A percentile compares a stretch with the other conserved stretches of the same genome.
Conservation (phyloP, 2,329 filamentous ascomycete species). For the Hymenoscyphus albidus region DNA sequence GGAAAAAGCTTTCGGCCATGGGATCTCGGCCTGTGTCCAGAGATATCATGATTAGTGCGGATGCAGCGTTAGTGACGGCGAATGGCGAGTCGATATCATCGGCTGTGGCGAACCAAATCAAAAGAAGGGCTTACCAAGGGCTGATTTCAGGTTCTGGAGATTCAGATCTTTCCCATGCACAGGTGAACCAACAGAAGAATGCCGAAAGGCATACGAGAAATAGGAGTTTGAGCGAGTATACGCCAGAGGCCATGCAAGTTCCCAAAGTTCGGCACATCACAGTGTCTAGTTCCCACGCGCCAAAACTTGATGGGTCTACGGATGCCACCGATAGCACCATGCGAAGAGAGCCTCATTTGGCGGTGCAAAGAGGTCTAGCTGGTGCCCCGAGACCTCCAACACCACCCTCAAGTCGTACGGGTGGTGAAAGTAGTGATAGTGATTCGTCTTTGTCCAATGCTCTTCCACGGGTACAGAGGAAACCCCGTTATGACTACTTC, state of each 20-base stretch:
- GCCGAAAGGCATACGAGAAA: conserved; percentile 58
- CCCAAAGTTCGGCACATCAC: conserved; percentile 67
- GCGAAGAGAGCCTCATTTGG: conserved; percentile 78
- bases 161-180: conserved; percentile 18
- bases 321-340: conserved; percentile 51
- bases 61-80: conserved; percentile 48
- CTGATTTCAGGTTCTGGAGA: conserved; percentile 34
- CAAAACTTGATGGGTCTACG: conserved; percentile 39
- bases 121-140: conserved; percentile 54
- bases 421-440: conserved; percentile 44
- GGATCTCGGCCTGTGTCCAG: conserved; percentile 44
- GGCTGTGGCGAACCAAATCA: conserved; percentile 49
- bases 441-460: conserved; percentile 45
- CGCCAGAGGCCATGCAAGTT: conserved; percentile 65
- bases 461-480: conserved; percentile 36
- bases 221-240: conserved; percentile 85
- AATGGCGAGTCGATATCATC: conserved; percentile 51
- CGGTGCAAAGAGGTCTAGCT: conserved; percentile 70
- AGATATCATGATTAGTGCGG: conserved; percentile 41
- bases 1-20: conserved; percentile 48
- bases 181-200: conserved; percentile 29
- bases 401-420: conserved; percentile 76
- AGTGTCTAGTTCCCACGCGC: conserved; percentile 60
- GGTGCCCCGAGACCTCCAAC: conserved; percentile 65
- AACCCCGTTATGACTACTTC: conserved; percentile 57